Evolutionary conservation across 2,329 filamentous ascomycete genomes (phyloP).

Genomic region (Geosmithia putterillii): DNA sequence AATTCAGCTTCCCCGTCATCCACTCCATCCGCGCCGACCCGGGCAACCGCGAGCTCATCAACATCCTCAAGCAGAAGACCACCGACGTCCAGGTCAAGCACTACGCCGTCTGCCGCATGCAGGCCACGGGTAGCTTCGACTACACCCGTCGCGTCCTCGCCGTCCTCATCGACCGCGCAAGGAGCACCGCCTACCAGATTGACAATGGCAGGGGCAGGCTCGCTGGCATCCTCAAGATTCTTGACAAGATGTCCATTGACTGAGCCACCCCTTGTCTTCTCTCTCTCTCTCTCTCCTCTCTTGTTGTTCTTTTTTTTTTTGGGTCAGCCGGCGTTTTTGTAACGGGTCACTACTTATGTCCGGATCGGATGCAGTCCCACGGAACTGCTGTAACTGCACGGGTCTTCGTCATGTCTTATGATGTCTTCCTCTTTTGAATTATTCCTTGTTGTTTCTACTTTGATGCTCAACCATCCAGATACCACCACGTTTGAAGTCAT

Average conservation of each 20-base stretch:
- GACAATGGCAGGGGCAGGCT: slow-evolving; percentile 47
- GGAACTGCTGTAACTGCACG: too few species aligned
- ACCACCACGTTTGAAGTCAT: too few species aligned
- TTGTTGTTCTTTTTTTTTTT: too few species aligned
- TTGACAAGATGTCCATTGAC: slow-evolving; percentile 48
- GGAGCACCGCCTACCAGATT: slow-evolving; percentile 49
- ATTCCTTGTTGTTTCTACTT: too few species aligned
- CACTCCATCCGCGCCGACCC: slow-evolving; percentile 64
- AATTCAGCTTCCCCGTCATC: slow-evolving; percentile 93
- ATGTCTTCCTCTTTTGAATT: too few species aligned
- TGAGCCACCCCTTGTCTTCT: not conserved
- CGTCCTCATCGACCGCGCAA: slow-evolving; percentile 52
- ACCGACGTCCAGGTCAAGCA: slow-evolving; percentile 77
- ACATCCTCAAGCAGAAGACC: slow-evolving; percentile 86
- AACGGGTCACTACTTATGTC: too few species aligned
- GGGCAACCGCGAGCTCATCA: slow-evolving; percentile 67
- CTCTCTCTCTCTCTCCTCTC: not conserved
- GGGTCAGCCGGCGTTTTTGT: too few species aligned
- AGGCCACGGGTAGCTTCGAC: slow-evolving; percentile 76
- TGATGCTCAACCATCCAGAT: too few species aligned
- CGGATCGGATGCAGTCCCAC: too few species aligned
- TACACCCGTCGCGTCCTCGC: slow-evolving; percentile 62
- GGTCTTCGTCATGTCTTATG: too few species aligned
- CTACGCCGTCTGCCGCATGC: slow-evolving; percentile 87
- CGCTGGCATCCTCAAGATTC: slow-evolving; percentile 48